Percentiles rank a stretch among this genome's conserved stretches.
Evolutionary conservation across 441 rosid genomes (phyloP).

Genomic region (Erodium moschatum): DNA sequence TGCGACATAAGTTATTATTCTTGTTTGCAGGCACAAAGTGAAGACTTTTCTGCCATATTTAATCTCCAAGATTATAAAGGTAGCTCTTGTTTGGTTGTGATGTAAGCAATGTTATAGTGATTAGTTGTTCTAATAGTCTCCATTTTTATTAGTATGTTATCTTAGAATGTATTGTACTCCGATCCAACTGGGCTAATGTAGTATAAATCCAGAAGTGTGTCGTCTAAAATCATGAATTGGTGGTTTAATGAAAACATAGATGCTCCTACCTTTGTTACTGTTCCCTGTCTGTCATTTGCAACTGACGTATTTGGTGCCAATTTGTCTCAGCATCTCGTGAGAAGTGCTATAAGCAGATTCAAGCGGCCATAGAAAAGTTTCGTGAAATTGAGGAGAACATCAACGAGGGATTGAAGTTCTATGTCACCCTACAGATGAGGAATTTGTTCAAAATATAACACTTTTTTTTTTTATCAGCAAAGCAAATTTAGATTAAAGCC

Average conservation of each 20-base stretch:
- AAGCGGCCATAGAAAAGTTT: slow-evolving; percentile 73
- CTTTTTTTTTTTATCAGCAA: too few species aligned
- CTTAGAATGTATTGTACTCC: background rate
- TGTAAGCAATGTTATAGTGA: slow-evolving; percentile 3
- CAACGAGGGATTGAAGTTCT: slow-evolving; percentile 89
- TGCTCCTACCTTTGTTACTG: too few species aligned
- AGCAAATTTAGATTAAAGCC: too few species aligned
- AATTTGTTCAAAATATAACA: slow-evolving; percentile 1
- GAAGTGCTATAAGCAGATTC: slow-evolving; percentile 82
- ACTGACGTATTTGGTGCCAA: slow-evolving; percentile 6
- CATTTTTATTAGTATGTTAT: background rate
- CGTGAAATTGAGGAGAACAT: slow-evolving; percentile 89
- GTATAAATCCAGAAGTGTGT: background rate
- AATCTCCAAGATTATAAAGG: slow-evolving; percentile 96
- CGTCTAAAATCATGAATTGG: too few species aligned
- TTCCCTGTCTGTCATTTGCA: too few species aligned
- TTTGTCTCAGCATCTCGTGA: slow-evolving; percentile 60
- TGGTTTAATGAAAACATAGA: too few species aligned
- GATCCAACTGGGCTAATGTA: background rate
- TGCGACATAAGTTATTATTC: background rate
- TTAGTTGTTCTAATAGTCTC: background rate
- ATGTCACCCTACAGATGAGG: slow-evolving; percentile 85
- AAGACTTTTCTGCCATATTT: slow-evolving; percentile 60
- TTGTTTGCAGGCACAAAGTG: slow-evolving; percentile 70
- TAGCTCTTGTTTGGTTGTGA: slow-evolving; percentile 18